phyloP scores from a whole-genome alignment of 139 green algal species.

The Ettlia oleoabundans region DNA sequence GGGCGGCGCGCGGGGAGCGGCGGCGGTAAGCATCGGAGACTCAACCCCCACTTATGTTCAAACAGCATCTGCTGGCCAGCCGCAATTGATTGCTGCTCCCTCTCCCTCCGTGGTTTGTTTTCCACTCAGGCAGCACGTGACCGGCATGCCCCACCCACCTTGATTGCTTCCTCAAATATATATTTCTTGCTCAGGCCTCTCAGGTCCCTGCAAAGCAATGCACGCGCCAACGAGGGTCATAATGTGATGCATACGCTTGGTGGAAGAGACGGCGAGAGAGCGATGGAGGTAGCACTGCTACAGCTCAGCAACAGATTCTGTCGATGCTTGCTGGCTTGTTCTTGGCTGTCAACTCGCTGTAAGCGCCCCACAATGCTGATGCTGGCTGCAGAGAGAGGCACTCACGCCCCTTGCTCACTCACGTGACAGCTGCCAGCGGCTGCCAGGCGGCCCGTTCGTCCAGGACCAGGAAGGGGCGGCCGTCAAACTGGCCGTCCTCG shows the following conservation, averaged over 20 bases:
- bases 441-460: constrained; percentile 20
- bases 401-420: neutral
- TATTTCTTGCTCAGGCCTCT: constrained; percentile 21
- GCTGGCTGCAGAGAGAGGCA: neutral
- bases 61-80: no score
- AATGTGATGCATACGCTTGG: neutral
- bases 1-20: no score
- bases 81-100: no score
- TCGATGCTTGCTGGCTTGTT: no score
- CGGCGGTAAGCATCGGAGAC: no score
- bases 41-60: no score
- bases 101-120: neutral
- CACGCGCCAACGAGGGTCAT: neutral
- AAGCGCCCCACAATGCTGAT: neutral
- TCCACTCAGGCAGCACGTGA: neutral
- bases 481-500: neutral
- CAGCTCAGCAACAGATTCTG: no score
- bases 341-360: no score
- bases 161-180: constrained; percentile 27
- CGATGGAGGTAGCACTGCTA: neutral
- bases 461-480: neutral
- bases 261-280: neutral
- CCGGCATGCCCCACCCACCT: constrained; percentile 3
- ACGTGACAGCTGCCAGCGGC: constrained; percentile 10
- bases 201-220: constrained; percentile 15